These are phyloP conservation scores for Trypanosoma platydactyli DNA, from an alignment of 208 protist genomes.

Conservation along the genomic window DNA sequence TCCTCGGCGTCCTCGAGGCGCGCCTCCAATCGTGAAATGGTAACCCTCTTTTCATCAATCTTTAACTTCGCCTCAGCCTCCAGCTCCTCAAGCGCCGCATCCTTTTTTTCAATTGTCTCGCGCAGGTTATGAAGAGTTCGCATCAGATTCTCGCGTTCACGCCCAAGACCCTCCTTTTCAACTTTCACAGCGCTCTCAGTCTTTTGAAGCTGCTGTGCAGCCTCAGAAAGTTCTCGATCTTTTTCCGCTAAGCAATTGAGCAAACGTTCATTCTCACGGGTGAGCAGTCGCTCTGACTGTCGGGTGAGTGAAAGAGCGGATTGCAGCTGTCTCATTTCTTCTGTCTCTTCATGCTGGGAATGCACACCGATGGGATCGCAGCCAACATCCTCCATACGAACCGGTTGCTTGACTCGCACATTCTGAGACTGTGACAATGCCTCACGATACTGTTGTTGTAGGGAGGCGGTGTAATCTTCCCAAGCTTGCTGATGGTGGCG, in stretches of 20 bases:
- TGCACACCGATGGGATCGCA: slow-evolving; percentile 20
- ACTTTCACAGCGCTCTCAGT: background rate
- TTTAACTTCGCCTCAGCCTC: slow-evolving; percentile 73
- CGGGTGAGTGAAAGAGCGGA: slow-evolving; percentile 35
- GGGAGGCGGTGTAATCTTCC: slow-evolving; percentile 28
- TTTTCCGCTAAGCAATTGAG: slow-evolving; percentile 31
- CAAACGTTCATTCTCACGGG: slow-evolving; percentile 59
- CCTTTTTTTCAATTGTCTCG: slow-evolving; percentile 58
- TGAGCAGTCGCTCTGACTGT: slow-evolving; percentile 40
- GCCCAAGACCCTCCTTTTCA: slow-evolving; percentile 30
- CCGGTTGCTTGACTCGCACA: background rate
- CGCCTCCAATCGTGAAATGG: slow-evolving; percentile 59
- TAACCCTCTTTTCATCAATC: slow-evolving; percentile 66
- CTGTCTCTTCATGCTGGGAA: slow-evolving; percentile 2
- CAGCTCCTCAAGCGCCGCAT: slow-evolving; percentile 46
- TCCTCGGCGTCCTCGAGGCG: slow-evolving; percentile 33
- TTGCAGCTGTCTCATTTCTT: slow-evolving; percentile 38
- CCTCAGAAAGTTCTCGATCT: slow-evolving; percentile 34
- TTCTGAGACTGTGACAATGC: slow-evolving; percentile 11
- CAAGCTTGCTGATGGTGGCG: slow-evolving; percentile 43
- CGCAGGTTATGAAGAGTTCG: slow-evolving; percentile 74
- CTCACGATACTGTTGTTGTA: slow-evolving; percentile 28
- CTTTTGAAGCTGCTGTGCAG: slow-evolving; percentile 12
- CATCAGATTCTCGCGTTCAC: slow-evolving; percentile 71
- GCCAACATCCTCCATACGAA: slow-evolving; percentile 5